Evolutionary conservation across 169 alveolate species (phyloP), one percentile per base, ranked within the genome.

Genomic region (Nephromyces sp.): DNA sequence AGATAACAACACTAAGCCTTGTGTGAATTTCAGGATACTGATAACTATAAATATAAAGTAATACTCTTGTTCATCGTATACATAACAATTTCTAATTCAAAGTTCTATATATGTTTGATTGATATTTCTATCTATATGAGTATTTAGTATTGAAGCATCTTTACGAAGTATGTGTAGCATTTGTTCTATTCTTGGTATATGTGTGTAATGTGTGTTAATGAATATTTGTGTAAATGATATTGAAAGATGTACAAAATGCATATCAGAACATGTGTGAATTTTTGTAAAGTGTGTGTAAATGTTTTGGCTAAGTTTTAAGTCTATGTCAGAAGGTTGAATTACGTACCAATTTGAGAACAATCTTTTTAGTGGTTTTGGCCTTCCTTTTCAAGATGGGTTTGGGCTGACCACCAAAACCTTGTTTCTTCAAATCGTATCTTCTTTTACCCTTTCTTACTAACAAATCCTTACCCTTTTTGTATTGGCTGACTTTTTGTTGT

Each of bases 391-490:
- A 93, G 79, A 95, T 92, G 61, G 99, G 99, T 86, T 97, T 97
- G 77, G 98, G 95, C 83, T 96, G 98, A 31, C 99, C 99, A 61
- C 99, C 99, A 83, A 92, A 97, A 73, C 99, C 99, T 43, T 92
- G 90, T 89, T 97, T 98, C 89, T 97, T 97, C 90, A 86, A 90
- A 90, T 96, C 99, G 92, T 97, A 97, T 81, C 99, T 95, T 75
- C 99, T 87, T 86, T 95, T 93, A 80, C 99, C 99, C 89, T 94
- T 97, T 51, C 95, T 97, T 77, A 85, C 88, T 61, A 89, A 77
- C 71, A 98, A 90, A 83, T 95, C 99, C 88, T 95, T 95, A 75
- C 99, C 78, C 43, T 70, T 77, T 68, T 77, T 96, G 93, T 96
- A 95, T 84, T 95, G 97, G 75, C 98, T 87, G 64, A 95, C 99